These are phyloP conservation scores for Lophiotrema nucula DNA, from an alignment of 495 filamentous ascomycete species.

Conservation along the genomic window DNA sequence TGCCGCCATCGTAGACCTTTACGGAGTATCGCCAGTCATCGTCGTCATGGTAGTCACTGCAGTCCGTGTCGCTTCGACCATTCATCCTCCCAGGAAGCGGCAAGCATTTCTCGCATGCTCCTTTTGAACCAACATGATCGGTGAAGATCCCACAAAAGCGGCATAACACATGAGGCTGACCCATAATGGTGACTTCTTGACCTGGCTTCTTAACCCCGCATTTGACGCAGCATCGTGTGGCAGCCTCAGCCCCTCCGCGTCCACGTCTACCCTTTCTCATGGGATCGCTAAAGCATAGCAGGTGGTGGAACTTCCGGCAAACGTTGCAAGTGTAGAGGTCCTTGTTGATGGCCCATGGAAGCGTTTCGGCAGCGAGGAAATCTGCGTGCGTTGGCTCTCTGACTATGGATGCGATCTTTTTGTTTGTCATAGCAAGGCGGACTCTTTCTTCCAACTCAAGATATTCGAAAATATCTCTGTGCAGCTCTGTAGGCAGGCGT, in stretches of 20 bases:
- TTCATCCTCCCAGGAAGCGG: too few relatives aligned
- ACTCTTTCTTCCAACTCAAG: constrained; percentile 19
- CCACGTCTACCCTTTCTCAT: constrained; percentile 28
- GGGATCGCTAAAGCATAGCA: constrained; percentile 14
- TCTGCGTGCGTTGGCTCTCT: constrained; percentile 12
- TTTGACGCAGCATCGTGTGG: constrained; percentile 21
- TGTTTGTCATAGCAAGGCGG: constrained; percentile 6
- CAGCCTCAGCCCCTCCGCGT: constrained; percentile 17
- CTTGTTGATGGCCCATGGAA: constrained; percentile 13
- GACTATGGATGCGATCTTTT: constrained; percentile 14
- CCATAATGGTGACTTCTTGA: constrained; percentile 14
- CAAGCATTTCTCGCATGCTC: too few relatives aligned
- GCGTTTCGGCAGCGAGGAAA: constrained; percentile 17
- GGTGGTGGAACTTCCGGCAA: constrained; percentile 16
- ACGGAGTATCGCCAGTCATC: too few relatives aligned
- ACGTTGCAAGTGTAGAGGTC: constrained; percentile 18
- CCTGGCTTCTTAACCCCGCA: constrained; percentile 26
- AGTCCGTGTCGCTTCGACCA: too few relatives aligned
- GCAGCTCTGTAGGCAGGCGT: constrained; percentile 26
- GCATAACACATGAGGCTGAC: constrained; percentile 6
- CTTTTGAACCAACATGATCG: constrained; percentile 2
- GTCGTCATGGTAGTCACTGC: too few relatives aligned
- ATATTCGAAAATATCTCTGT: constrained; percentile 20
- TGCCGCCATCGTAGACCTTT: too few relatives aligned
- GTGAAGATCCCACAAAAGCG: constrained; percentile 8